phyloP scores from a whole-genome alignment of 768 basidiomycete species.

The Dictyophora rubrovolvata region DNA sequence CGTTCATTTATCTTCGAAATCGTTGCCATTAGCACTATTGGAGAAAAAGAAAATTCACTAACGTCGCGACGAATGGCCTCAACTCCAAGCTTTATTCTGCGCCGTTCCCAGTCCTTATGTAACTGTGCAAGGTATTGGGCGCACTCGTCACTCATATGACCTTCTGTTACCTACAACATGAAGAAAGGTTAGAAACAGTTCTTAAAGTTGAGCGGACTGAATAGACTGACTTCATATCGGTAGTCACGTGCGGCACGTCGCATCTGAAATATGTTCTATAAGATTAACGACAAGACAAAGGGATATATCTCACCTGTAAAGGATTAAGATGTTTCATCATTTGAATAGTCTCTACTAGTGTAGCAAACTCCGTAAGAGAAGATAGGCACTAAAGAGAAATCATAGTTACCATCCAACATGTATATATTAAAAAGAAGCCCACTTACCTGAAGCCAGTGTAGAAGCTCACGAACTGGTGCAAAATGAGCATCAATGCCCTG shows the following conservation, averaged over 20 bases:
- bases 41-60: conserved; percentile 8
- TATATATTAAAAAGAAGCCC: neutral
- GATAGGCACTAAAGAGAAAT: conserved; percentile 54
- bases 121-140: conserved; percentile 87
- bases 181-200: conserved; percentile 37
- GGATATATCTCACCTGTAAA: conserved; percentile 53
- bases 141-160: conserved; percentile 91
- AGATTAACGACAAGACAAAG: neutral
- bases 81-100: conserved; percentile 78
- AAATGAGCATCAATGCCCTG: conserved; percentile 72
- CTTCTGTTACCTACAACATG: conserved; percentile 94
- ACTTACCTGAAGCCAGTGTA: conserved; percentile 76
- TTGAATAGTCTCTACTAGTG: conserved; percentile 84
- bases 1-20: conserved; percentile 50
- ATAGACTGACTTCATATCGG: conserved; percentile 27
- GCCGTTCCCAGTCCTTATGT: conserved; percentile 96
- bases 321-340: conserved; percentile 82
- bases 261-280: conserved; percentile 43
- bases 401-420: neutral
- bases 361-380: conserved; percentile 77
- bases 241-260: conserved; percentile 88
- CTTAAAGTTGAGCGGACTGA: neutral
- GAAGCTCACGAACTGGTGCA: conserved; percentile 69
- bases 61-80: conserved; percentile 81
- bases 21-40: neutral